Evolutionary conservation across 139 green algal species (phyloP).

Genomic region (Zygnema circumcarinatum): DNA sequence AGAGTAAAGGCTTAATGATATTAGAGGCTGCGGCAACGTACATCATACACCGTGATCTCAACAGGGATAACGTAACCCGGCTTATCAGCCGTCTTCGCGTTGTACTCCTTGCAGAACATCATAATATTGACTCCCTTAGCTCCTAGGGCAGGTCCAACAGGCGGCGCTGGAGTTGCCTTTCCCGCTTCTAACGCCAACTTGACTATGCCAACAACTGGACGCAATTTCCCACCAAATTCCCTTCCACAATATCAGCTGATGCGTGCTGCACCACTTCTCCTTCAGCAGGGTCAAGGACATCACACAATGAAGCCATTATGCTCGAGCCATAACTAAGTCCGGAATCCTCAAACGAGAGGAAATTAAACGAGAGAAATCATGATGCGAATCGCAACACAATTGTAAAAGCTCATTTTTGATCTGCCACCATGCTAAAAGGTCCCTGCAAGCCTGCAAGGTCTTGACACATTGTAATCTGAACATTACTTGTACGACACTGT

Average conservation of each 20-base stretch:
- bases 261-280: background rate
- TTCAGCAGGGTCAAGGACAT: background rate
- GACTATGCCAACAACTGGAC: conserved; percentile 85
- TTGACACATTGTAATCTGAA: no score
- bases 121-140: conserved; percentile 99
- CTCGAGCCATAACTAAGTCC: background rate
- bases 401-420: background rate
- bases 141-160: conserved; percentile 95
- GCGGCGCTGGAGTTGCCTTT: conserved; percentile 97
- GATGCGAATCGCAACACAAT: background rate
- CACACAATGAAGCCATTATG: background rate
- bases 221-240: conserved; percentile 24
- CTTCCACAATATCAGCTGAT: no score
- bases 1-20: no score
- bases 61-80: conserved; percentile 95
- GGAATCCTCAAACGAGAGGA: background rate
- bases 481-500: no score
- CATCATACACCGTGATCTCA: conserved; percentile 99
- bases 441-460: no score
- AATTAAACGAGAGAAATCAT: background rate
- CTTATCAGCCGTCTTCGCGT: conserved; percentile 94
- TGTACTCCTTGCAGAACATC: conserved; percentile 99
- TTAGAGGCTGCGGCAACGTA: conserved; percentile 68
- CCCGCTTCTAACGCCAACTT: conserved; percentile 96
- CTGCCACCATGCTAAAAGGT: no score